Base-by-base conservation (phyloP, 352 stramenopile species). In the Globisporangium iwayamae region DNA sequence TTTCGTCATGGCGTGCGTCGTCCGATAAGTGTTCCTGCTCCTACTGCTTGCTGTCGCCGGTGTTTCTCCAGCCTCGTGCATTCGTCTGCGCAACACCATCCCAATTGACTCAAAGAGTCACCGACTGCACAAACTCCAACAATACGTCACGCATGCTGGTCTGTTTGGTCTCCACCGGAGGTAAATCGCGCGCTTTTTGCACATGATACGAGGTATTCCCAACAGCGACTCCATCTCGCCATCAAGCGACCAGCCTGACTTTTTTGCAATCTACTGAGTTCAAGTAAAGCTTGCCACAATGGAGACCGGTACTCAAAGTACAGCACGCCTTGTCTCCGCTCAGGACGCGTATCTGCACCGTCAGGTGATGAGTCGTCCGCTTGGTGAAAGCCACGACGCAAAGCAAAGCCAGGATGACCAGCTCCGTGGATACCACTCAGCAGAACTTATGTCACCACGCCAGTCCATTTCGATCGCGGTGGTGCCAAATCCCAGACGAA, bases 141-240 rank as follows among this genome's bases (percentile, higher is more conserved):
- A 30, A 57, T 85, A 96, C 18, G 1, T 53, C 16, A 14, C 22
- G 32, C 41, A 53, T 20, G 51, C 60, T 22, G 48, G 48, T 22
- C 53, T 38, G 14, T 53, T 66, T 20, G 58, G 50, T 28, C 58
- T 63, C 3, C 58, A 63, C 58, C 45, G 47, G 16, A 46, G 46
- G 11, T 46, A 63, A 22, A 57, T 64, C 47, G 25, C 58, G 9
- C 58, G 20, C 16, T 63, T 46, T 22, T 32, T 57, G 32, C 58
- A 63, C 47, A 56, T 56, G 46, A 47, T 63, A 32, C 46, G 45
- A 50, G 58, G 58, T 13, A 32, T 63, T 13, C 46, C 58, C 16
- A 63, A 63, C 32, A 16, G 32, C 7, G 18, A 63, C 5, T 6
- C 46, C 13, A 34, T 22, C 7, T 25, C 58, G 7, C 16, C 39